Conservation (phyloP, 2,329 filamentous ascomycete species). For the Iodosphaeria phyllophila region DNA sequence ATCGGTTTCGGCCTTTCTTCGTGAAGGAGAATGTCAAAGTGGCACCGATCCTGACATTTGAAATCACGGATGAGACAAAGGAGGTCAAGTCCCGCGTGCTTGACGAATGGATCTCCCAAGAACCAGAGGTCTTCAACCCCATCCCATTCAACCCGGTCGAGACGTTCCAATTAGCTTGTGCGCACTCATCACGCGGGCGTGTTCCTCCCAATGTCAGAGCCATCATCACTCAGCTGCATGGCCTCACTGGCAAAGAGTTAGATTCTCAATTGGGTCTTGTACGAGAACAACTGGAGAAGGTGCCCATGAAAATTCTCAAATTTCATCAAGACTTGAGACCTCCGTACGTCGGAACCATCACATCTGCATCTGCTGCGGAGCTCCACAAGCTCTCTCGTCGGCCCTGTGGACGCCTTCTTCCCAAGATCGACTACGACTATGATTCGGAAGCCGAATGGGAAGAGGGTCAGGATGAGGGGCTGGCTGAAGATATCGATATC, state of each 20-base stretch:
- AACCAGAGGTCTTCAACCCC: constrained; percentile 23
- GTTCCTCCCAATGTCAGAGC: constrained; percentile 35
- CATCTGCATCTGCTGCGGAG: constrained; percentile 32
- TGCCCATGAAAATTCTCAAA: constrained; percentile 44
- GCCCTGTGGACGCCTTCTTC: constrained; percentile 32
- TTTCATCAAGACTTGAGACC: constrained; percentile 49
- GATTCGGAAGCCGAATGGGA: constrained; percentile 77
- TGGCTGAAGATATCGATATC: constrained; percentile 27
- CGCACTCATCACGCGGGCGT: constrained; percentile 23
- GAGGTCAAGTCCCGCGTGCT: constrained; percentile 29
- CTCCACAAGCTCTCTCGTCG: constrained; percentile 32
- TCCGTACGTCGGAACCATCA: constrained; percentile 56
- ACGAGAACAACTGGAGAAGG: constrained; percentile 17
- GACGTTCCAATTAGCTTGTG: constrained; percentile 24
- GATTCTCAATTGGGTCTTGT: constrained; percentile 18
- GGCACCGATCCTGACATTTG: constrained; percentile 34
- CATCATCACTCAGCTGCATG: constrained; percentile 37
- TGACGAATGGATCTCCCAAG: constrained; percentile 29
- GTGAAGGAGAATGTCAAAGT: constrained; percentile 55
- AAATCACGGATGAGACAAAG: constrained; percentile 37
- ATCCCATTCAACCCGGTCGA: constrained; percentile 24
- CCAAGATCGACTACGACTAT: constrained; percentile 59
- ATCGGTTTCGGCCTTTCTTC: constrained; percentile 70
- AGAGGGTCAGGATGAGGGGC: constrained; percentile 44
- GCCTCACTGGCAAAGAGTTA: constrained; percentile 19